Percentiles rank a stretch among this genome's conserved stretches.
These are phyloP conservation scores for Coniochaeta sp. DNA, from an alignment of 2,329 filamentous ascomycete species.

Conservation along the genomic window DNA sequence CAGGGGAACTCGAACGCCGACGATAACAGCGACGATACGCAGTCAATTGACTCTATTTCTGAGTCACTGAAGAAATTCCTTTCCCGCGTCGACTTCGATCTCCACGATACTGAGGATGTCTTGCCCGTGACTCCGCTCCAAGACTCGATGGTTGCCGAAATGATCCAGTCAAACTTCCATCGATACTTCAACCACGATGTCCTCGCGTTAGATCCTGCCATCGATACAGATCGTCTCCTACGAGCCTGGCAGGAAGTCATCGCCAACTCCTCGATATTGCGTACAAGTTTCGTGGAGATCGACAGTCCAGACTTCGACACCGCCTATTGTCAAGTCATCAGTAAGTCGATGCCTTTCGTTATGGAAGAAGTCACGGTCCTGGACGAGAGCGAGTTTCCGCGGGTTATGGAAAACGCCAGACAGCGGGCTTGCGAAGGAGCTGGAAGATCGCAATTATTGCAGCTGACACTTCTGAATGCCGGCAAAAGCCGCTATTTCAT, in stretches of 20 bases:
- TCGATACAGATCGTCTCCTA: slow-evolving; percentile 50
- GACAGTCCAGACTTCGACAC: slow-evolving; percentile 48
- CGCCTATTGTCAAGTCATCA: slow-evolving; percentile 43
- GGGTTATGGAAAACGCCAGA: slow-evolving; percentile 28
- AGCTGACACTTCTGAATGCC: slow-evolving; percentile 34
- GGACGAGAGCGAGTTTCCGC: slow-evolving; percentile 23
- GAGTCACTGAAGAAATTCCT: slow-evolving; percentile 30
- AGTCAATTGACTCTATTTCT: neutral
- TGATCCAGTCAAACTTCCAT: slow-evolving; percentile 65
- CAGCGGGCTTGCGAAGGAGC: slow-evolving; percentile 24
- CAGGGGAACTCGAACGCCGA: neutral
- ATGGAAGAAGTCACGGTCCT: slow-evolving; percentile 17
- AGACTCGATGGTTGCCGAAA: slow-evolving; percentile 78
- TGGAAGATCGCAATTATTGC: slow-evolving; percentile 36
- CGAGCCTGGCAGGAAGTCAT: slow-evolving; percentile 57
- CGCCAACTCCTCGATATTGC: slow-evolving; percentile 58
- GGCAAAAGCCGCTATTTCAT: slow-evolving; percentile 35
- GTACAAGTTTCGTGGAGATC: slow-evolving; percentile 65
- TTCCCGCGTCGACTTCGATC: slow-evolving; percentile 19
- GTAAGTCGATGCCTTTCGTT: slow-evolving; percentile 13
- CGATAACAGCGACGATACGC: neutral
- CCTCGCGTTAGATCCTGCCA: slow-evolving; percentile 46
- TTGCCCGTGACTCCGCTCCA: slow-evolving; percentile 77
- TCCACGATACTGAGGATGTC: slow-evolving; percentile 45
- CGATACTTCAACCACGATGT: slow-evolving; percentile 85